phyloP scores from a whole-genome alignment of 1,284 basidiomycete genomes.

The Pseudozyma sp. region DNA sequence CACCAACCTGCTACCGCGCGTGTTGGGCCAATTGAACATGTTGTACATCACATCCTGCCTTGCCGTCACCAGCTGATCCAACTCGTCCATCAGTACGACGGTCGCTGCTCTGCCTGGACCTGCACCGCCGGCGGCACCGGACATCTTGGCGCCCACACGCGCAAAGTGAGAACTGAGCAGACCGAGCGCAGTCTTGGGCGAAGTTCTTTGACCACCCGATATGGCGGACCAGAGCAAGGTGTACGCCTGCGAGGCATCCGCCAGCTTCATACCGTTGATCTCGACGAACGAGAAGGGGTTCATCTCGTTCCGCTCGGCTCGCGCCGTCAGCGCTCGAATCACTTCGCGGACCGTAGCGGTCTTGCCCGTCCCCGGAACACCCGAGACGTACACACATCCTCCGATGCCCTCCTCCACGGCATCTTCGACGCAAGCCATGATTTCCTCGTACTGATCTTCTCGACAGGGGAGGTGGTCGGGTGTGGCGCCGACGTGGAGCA shows the following conservation, averaged over 20 bases:
- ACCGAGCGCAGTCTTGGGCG: slow-evolving; percentile 58
- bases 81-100: slow-evolving; percentile 96
- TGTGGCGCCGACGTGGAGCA: slow-evolving; percentile 91
- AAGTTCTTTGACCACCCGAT: slow-evolving; percentile 46
- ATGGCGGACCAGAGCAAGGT: slow-evolving; percentile 63
- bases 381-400: slow-evolving; percentile 95
- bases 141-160: slow-evolving; percentile 32
- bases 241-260: slow-evolving; percentile 64
- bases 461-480: slow-evolving; percentile 91
- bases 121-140: slow-evolving; percentile 27
- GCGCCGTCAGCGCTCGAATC: slow-evolving; percentile 74
- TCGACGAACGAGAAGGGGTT: slow-evolving; percentile 96
- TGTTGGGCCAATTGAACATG: slow-evolving; percentile 99
- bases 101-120: slow-evolving; percentile 71
- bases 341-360: slow-evolving; percentile 92
- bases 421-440: slow-evolving; percentile 83
- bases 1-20: slow-evolving; percentile 84
- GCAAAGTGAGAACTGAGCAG: slow-evolving; percentile 56
- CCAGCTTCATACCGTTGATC: slow-evolving; percentile 88
- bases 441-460: slow-evolving; percentile 84
- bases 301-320: slow-evolving; percentile 76
- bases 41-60: slow-evolving; percentile 99
- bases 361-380: slow-evolving; percentile 90
- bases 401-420: slow-evolving; percentile 91
- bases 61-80: slow-evolving; percentile 93